A percentile compares a stretch with the other conserved stretches of the same genome.
Evolutionary conservation across 371 early-diverging fungal genomes (phyloP).

Genomic region (Gilbertella persicaria): DNA sequence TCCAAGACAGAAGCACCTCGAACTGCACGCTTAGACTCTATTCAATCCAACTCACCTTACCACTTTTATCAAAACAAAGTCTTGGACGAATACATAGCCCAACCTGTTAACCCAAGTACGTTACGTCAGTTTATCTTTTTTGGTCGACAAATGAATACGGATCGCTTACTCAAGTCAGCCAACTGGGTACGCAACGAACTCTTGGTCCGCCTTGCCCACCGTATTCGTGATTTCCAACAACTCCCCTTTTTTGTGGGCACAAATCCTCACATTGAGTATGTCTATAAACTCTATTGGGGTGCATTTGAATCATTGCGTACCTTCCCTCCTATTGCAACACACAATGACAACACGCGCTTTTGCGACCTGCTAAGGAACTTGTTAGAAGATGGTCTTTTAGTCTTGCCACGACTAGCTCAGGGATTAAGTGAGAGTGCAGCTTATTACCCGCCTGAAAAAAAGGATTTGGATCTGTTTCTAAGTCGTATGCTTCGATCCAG

Average conservation of each 20-base stretch:
- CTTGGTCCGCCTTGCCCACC: conserved; percentile 89
- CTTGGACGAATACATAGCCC: conserved; percentile 81
- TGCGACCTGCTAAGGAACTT: conserved; percentile 71
- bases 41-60: conserved; percentile 55
- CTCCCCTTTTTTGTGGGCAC: conserved; percentile 93
- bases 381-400: conserved; percentile 77
- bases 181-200: conserved; percentile 92
- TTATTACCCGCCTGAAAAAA: conserved; percentile 33
- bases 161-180: conserved; percentile 81
- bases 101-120: conserved; percentile 81
- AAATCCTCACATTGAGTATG: conserved; percentile 86
- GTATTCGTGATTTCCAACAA: conserved; percentile 86
- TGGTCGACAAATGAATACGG: conserved; percentile 86
- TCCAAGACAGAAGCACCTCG: conserved; percentile 12
- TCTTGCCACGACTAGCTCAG: conserved; percentile 84
- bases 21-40: conserved; percentile 16
- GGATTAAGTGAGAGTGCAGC: conserved; percentile 81
- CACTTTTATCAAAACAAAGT: conserved; percentile 92
- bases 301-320: conserved; percentile 82
- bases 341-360: conserved; percentile 76
- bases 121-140: conserved; percentile 92
- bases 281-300: conserved; percentile 88
- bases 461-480: conserved; percentile 78
- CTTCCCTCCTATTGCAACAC: conserved; percentile 64
- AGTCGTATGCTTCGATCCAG: conserved; percentile 86